Base-by-base conservation (phyloP, 2,329 filamentous ascomycete species). In the Dothistroma septosporum region DNA sequence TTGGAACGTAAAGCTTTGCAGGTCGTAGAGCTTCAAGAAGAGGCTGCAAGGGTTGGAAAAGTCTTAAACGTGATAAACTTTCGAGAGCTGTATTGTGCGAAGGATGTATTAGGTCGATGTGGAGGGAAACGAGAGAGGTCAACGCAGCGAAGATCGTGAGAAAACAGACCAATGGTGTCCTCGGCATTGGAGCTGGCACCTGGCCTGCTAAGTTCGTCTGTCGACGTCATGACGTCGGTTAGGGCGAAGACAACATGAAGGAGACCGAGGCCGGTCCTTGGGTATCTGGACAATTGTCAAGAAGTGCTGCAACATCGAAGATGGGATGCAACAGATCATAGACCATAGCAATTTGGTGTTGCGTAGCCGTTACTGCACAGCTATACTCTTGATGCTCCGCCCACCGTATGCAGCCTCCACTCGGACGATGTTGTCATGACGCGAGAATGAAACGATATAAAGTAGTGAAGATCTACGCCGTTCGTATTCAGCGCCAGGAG, bases 161-260 rank as follows among this genome's bases (percentile, higher is more conserved):
- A 53, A 53, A 31, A 35, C 12, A 35, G 22, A 57, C 41, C 55
- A 57, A 49, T 57, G 35, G 28, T 37, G 41, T 41, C 53, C 52
- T 54, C 52, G 52, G 52, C 52, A 53, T 33, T 33, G 9, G 50
- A 44, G 41, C 41, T 44, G 41, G 41, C n/a, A 44, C 41, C 41
- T 44, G 16, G 41, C 14, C 41, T 44, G 41, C 41, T 44, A 19
- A 44, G 14, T 44, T 44, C 41, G n/a, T 44, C 41, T 44, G 41
- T n/a, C 16, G 14, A 44, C 41, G 41, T 44, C 41, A 44, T 44
- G 33, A 11, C n/a, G 41, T 28, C 24, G 24, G 24, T 28, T 28
- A 28, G 24, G 24, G 6, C 41, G 5, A 44, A n/a, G 4, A 19
- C 41, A 44, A 37, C 33, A 37, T 28, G 24, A 44, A n/a, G 41